phyloP scores from a whole-genome alignment of 805 yeast species.

The Metschnikowia dekortorum region DNA sequence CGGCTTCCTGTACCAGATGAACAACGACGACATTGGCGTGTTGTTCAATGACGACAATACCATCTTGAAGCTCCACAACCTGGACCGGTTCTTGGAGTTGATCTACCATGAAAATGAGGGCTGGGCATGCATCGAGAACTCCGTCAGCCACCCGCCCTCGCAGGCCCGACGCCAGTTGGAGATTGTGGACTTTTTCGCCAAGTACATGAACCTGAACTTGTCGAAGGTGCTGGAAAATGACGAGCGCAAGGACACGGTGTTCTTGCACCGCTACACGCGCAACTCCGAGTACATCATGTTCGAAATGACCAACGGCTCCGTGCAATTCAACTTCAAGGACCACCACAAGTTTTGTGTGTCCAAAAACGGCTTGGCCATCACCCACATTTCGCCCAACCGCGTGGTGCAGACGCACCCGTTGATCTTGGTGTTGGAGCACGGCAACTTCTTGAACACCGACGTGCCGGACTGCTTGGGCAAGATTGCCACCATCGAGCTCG shows the following conservation, averaged over 20 bases:
- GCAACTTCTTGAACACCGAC: constrained; percentile 36
- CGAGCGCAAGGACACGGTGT: constrained; percentile 62
- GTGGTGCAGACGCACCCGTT: constrained; percentile 64
- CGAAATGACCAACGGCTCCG: constrained; percentile 85
- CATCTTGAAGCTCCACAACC: constrained; percentile 64
- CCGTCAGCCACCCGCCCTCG: constrained; percentile 39
- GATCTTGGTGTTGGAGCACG: constrained; percentile 39
- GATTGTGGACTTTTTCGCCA: constrained; percentile 82
- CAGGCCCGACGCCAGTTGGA: constrained; percentile 68
- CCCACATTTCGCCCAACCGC: constrained; percentile 77
- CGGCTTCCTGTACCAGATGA: constrained; percentile 90
- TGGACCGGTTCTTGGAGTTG: constrained; percentile 63
- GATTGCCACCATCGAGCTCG: constrained; percentile 54
- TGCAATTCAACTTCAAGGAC: constrained; percentile 93
- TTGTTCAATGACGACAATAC: constrained; percentile 82
- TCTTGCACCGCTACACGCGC: constrained; percentile 78
- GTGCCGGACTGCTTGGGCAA: constrained; percentile 43
- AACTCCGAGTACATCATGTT: constrained; percentile 82
- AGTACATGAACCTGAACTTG: constrained; percentile 87
- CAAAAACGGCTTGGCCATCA: constrained; percentile 67
- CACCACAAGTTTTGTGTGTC: constrained; percentile 86
- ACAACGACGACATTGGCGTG: constrained; percentile 87
- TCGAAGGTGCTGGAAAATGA: constrained; percentile 71
- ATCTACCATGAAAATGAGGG: constrained; percentile 41
- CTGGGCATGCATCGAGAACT: constrained; percentile 44